Evolutionary conservation across 2,329 filamentous ascomycete genomes (phyloP), one percentile per base, ranked within the genome.

Genomic region (Thelonectria olida): DNA sequence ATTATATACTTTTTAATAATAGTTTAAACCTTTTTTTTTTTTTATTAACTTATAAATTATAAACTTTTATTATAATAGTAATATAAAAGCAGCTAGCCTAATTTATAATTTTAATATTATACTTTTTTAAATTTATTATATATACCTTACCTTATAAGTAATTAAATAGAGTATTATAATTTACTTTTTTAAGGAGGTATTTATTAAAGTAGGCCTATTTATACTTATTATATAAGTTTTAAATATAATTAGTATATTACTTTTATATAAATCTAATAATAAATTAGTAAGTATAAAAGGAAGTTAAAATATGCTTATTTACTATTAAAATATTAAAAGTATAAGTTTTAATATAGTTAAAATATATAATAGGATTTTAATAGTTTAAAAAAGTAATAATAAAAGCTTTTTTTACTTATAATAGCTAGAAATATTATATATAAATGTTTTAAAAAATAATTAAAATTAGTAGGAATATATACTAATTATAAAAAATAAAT

Each of bases 381-480:
- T 13, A 6, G n/a, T 48, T 48, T 15, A 28, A 23, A 8, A 47
- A 38, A 20, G 48, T 31, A 2, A 58, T 34, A 3, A 58, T 4
- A 7, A 58, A 28, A 22, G 55, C 31, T 53, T 58, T 20, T 47
- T 20, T 13, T 45, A 41, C 13, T 22, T 8, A 7, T 27, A 10
- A 5, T 22, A n/a, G 5, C 20, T 22, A 12, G 38, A 4, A 2
- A 53, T 15, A 10, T 47, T 8, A 2, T 10, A 3, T 20, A 58
- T 20, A 5, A 58, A 28, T n/a, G 23, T 7, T 5, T 48, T 48
- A 12, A n/a, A 27, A 2, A 39, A 25, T 58, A 48, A 9, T 17
- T 48, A 15, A 58, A n/a, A 12, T 58, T 38, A 10, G 55, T 48
- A 1, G 48, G 41, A 28, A 58, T 41, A 28, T 58, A 58, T 10